Evolutionary conservation across 2,329 filamentous ascomycete species (phyloP), one percentile per base, ranked within the genome.

Genomic region (Cladosporium sp.): DNA sequence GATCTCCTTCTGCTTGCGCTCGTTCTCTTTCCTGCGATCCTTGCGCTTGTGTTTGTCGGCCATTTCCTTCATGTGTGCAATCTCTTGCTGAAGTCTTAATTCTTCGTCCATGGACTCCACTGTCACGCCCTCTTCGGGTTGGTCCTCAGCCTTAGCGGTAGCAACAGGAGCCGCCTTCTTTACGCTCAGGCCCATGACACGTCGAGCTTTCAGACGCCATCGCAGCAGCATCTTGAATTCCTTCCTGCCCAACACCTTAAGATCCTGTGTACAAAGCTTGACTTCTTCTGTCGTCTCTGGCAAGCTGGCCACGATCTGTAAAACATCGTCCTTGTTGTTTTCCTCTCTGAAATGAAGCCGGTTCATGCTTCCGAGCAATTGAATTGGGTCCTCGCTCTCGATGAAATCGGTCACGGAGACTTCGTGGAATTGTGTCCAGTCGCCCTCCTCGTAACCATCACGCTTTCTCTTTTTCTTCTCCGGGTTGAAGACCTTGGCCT

Each of bases 401-500:
- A 99, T 92, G 71, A 97, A 99, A 58, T 97, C 91, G 72, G 88
- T 94, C 0, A 92, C 93, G 0, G 90, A 79, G 2, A 89, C 84
- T 70, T 96, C 90, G 72, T 97, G 96, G 79, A 89, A 96, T 68
- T 96, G 90, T 4, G 86, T 93, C 74, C 88, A 96, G 65, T 99
- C 92, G 37, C 91, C 93, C 74, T 99, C 94, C 65, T 97, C 93
- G 65, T 99, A 99, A 81, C 94, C 94, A 45, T 96, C 93, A 80
- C 94, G 83, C 84, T 97, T 97, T 60, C 94, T 82, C 84, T 97
- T 99, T 82, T 97, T 99, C 71, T 90, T 82, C 72, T 99, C 94
- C 0, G 94, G 94, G 65, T 99, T 97, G 80, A 93, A 99, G 2
- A 99, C 94, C 73, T 96, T 96, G 39, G 94, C 94, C 73, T 99